Evolutionary conservation across 352 stramenopile species (phyloP).

Genomic region (Phytopythium delawarense): DNA sequence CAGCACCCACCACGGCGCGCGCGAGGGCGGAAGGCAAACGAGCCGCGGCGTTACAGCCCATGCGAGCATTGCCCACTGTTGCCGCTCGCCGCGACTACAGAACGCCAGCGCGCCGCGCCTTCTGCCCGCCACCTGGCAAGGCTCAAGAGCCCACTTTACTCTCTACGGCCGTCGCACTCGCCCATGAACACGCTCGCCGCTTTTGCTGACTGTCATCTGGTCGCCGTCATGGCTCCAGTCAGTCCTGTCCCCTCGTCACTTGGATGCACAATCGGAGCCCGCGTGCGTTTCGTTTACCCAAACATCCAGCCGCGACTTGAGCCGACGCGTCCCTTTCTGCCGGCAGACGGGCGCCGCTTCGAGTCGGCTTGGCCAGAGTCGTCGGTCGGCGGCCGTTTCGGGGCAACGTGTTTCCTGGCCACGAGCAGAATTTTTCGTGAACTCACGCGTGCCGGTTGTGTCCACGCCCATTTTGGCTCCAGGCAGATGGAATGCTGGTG

Average conservation of each 20-base stretch:
- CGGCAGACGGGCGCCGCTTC: background rate
- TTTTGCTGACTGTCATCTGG: background rate
- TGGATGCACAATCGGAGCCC: too few species aligned
- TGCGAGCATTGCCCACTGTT: background rate
- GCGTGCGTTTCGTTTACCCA: background rate
- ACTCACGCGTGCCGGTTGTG: background rate
- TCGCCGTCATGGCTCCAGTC: background rate
- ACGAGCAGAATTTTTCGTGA: background rate
- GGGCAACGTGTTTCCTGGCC: background rate
- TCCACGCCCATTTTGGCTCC: background rate
- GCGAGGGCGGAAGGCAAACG: conserved; percentile 4
- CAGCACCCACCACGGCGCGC: background rate
- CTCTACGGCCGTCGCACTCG: background rate
- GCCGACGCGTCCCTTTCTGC: background rate
- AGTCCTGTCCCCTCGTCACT: background rate
- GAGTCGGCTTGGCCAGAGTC: background rate
- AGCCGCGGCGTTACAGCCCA: background rate
- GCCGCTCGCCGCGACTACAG: background rate
- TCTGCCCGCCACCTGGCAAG: background rate
- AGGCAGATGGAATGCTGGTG: background rate
- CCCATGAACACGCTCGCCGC: background rate
- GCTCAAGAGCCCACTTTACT: background rate
- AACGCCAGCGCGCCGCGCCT: background rate
- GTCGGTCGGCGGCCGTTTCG: background rate
- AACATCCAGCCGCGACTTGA: background rate